Evolutionary conservation across 208 protist genomes (phyloP).

Genomic region (Leishmania aethiopica): DNA sequence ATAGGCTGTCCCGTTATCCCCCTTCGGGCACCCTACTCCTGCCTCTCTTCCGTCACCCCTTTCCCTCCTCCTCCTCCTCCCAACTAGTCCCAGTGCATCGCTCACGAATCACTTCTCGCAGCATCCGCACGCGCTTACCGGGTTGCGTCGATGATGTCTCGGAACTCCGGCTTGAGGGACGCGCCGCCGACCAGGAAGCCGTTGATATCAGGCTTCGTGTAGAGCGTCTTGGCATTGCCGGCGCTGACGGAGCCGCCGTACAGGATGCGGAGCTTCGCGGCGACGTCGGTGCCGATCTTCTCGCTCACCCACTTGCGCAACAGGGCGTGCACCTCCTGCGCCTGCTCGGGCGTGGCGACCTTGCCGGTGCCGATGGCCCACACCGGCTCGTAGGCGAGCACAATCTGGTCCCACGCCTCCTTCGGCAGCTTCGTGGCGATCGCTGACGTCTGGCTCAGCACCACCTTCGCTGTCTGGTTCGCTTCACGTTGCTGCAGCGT

Average conservation of each 20-base stretch:
- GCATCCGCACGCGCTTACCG: constrained; percentile 4
- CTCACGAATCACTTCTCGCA: constrained; percentile 19
- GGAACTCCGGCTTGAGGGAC: constrained; percentile 97
- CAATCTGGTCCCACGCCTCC: constrained; percentile 91
- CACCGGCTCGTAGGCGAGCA: constrained; percentile 99
- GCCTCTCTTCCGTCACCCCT: not conserved
- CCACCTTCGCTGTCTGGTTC: constrained; percentile 91
- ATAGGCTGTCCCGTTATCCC: not conserved
- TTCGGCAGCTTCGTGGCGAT: constrained; percentile 73
- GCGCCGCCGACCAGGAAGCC: constrained; percentile 99
- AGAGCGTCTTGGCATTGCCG: constrained; percentile 91
- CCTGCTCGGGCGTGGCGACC: constrained; percentile 96
- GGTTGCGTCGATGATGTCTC: constrained; percentile 94
- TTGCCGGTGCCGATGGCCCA: constrained; percentile 99
- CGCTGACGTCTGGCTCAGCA: constrained; percentile 90
- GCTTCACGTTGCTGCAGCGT: constrained; percentile 93
- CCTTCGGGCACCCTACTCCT: not conserved
- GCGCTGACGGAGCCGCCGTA: constrained; percentile 98
- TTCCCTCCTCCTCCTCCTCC: not conserved
- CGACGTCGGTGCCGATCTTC: constrained; percentile 92
- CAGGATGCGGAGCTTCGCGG: constrained; percentile 93
- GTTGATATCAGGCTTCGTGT: constrained; percentile 95
- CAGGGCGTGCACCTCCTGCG: constrained; percentile 91
- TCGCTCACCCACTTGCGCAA: constrained; percentile 91
- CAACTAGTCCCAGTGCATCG: constrained; percentile 1